A percentile compares a stretch with the other conserved stretches of the same genome.
Evolutionary conservation across 169 alveolate genomes (phyloP).

Genomic region (Ichthyophthirius multifiliis): DNA sequence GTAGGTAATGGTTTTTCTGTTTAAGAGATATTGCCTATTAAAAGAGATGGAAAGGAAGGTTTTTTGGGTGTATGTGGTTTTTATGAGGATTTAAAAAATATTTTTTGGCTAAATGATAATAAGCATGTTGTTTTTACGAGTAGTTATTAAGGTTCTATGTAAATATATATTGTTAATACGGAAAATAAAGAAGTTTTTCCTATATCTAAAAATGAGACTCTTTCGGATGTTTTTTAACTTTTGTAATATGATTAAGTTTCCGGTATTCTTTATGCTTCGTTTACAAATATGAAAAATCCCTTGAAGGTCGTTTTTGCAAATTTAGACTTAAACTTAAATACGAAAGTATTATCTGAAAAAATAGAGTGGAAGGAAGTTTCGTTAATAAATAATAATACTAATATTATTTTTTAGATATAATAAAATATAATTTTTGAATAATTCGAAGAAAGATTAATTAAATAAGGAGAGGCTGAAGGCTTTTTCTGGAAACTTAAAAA

Average conservation of each 20-base stretch:
- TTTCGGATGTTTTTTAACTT: not conserved
- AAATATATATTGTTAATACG: not conserved
- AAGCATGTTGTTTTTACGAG: conserved; percentile 3
- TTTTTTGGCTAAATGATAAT: conserved; percentile 11
- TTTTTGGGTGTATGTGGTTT: conserved; percentile 33
- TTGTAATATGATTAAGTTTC: not conserved
- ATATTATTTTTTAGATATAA: not conserved
- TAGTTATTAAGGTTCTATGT: not conserved
- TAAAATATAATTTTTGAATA: not conserved
- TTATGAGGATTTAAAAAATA: conserved; percentile 7
- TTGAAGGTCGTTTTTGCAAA: not conserved
- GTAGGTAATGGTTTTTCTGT: not conserved
- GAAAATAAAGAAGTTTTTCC: conserved; percentile 8
- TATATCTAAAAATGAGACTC: not conserved
- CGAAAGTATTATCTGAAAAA: too few relatives aligned
- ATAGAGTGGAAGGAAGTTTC: too few relatives aligned
- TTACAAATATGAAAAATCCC: not conserved
- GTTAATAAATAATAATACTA: not conserved
- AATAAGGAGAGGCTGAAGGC: not conserved
- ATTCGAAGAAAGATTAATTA: not conserved
- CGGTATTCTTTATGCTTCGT: not conserved
- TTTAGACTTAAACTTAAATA: not conserved
- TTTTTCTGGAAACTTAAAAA: not conserved
- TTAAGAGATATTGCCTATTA: not conserved
- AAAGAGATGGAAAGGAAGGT: not conserved